These are phyloP conservation scores for Hypomontagnella submonticulosa DNA, from an alignment of 495 filamentous ascomycete species.

Conservation along the genomic window DNA sequence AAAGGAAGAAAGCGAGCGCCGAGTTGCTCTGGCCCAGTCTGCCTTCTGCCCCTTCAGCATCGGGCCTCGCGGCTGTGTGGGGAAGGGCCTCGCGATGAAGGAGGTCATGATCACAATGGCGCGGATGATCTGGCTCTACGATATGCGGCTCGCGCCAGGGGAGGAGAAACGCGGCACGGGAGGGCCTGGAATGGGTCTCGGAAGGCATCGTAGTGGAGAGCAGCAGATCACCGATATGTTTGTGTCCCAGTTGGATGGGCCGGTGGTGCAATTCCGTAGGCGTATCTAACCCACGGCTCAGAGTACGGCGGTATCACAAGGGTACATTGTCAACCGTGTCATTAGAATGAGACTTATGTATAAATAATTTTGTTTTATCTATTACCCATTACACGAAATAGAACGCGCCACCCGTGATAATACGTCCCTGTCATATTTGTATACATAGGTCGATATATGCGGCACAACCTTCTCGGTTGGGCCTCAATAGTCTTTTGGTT, in stretches of 20 bases:
- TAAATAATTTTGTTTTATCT: no score
- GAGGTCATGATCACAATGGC: not conserved
- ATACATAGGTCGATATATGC: no score
- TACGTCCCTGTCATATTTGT: no score
- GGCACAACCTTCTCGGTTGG: no score
- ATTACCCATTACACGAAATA: no score
- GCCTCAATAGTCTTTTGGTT: no score
- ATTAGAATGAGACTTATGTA: no score
- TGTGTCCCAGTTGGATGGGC: not conserved
- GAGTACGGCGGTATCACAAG: no score
- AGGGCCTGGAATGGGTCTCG: not conserved
- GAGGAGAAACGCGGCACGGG: not conserved
- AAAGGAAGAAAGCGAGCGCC: not conserved
- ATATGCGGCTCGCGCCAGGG: not conserved
- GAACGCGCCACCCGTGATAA: no score
- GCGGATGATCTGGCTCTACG: not conserved
- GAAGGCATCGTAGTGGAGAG: not conserved
- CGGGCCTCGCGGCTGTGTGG: not conserved
- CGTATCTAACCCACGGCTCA: not conserved
- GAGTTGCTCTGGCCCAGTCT: not conserved
- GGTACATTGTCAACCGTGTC: no score
- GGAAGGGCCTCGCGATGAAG: not conserved
- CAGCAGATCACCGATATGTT: not conserved
- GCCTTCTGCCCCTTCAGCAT: slow-evolving; percentile 1
- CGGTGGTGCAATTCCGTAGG: not conserved